Evolutionary conservation across 2,329 filamentous ascomycete species (phyloP).

Genomic region (Elsinoe ampelina): DNA sequence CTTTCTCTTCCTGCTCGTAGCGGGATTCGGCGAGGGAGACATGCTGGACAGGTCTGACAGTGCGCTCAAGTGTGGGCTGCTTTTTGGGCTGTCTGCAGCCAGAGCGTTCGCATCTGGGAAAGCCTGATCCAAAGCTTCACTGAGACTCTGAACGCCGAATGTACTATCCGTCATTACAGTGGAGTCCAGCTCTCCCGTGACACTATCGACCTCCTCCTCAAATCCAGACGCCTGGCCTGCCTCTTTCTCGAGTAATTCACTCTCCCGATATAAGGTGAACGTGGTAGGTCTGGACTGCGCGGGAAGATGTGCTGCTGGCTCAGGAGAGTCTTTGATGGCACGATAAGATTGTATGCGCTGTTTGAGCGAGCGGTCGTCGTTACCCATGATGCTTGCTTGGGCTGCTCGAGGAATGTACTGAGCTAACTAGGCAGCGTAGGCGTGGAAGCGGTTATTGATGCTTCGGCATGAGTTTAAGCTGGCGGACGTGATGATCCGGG

Average conservation of each 20-base stretch:
- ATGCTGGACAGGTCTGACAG: slow-evolving; percentile 17
- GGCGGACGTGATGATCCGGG: too few relatives aligned
- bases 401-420: not conserved
- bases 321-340: not conserved
- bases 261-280: slow-evolving; percentile 7
- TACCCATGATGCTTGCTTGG: not conserved
- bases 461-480: too few relatives aligned
- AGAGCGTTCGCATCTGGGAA: slow-evolving; percentile 24
- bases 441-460: too few relatives aligned
- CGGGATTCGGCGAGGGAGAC: slow-evolving; percentile 14
- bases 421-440: not conserved
- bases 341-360: slow-evolving; percentile 3
- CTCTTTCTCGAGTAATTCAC: slow-evolving; percentile 30
- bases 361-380: slow-evolving; percentile 3
- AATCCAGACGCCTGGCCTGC: slow-evolving; percentile 30
- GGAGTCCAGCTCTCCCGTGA: slow-evolving; percentile 2
- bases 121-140: slow-evolving; percentile 41
- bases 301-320: not conserved
- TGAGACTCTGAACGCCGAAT: slow-evolving; percentile 50
- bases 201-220: slow-evolving; percentile 19
- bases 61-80: slow-evolving; percentile 18
- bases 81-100: not conserved
- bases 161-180: slow-evolving; percentile 33
- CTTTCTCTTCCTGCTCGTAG: slow-evolving; percentile 23
- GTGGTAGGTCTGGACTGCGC: not conserved